These are phyloP conservation scores for Shiraia sp. DNA, from an alignment of 2,329 filamentous ascomycete genomes.

Conservation along the genomic window DNA sequence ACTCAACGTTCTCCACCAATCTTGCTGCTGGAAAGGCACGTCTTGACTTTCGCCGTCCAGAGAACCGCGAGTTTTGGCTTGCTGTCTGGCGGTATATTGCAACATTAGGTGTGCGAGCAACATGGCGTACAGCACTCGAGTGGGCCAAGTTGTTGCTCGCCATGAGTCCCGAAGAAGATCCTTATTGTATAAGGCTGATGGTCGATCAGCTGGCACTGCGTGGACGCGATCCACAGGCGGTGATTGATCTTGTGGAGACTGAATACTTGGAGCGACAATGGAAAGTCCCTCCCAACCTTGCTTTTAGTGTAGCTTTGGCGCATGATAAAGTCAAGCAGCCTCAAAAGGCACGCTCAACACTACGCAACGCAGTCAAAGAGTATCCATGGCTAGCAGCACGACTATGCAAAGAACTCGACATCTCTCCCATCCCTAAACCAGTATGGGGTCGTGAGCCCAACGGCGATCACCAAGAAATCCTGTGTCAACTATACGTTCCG, in stretches of 20 bases:
- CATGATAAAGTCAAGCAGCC: conserved; percentile 71
- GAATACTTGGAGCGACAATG: conserved; percentile 53
- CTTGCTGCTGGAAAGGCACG: conserved; percentile 78
- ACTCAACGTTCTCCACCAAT: conserved; percentile 78
- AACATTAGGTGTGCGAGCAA: conserved; percentile 86
- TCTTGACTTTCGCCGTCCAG: conserved; percentile 77
- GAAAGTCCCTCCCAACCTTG: conserved; percentile 68
- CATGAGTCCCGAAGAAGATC: conserved; percentile 73
- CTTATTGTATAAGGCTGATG: conserved; percentile 79
- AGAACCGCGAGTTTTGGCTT: conserved; percentile 92
- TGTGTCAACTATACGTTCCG: conserved; percentile 74
- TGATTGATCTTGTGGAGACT: conserved; percentile 69
- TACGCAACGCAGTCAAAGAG: conserved; percentile 69
- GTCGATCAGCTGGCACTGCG: conserved; percentile 86
- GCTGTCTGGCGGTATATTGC: conserved; percentile 86
- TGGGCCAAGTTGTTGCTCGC: conserved; percentile 86
- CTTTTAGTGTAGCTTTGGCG: conserved; percentile 77
- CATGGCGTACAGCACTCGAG: conserved; percentile 88
- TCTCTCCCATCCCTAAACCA: conserved; percentile 73
- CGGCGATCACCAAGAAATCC: conserved; percentile 67
- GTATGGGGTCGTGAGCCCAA: conserved; percentile 81
- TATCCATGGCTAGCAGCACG: conserved; percentile 85
- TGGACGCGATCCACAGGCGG: conserved; percentile 74
- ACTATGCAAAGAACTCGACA: conserved; percentile 77
- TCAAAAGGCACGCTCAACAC: conserved; percentile 65